phyloP scores from a whole-genome alignment of 306 rosid genomes.

The Boehmeria nivea region DNA sequence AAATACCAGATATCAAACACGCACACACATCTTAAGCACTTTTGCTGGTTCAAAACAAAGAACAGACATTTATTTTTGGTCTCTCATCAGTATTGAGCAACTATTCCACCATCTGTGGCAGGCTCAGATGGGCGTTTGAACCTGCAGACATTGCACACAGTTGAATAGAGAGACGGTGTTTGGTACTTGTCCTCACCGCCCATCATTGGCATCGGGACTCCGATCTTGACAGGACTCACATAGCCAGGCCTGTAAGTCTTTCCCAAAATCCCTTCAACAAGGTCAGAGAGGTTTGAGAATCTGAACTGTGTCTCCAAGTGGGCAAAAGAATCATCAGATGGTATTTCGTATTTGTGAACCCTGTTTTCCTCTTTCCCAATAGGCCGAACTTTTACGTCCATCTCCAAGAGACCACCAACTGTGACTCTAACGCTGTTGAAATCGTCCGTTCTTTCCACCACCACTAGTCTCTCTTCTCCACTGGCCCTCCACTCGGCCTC shows the following conservation, averaged over 20 bases:
- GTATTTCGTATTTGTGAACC: slow-evolving; percentile 67
- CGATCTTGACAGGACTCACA: slow-evolving; percentile 62
- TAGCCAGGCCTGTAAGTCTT: slow-evolving; percentile 65
- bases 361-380: slow-evolving; percentile 58
- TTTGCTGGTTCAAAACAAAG: neutral
- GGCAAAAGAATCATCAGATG: slow-evolving; percentile 55
- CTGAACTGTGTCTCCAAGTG: slow-evolving; percentile 71
- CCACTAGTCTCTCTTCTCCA: slow-evolving; percentile 44
- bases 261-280: slow-evolving; percentile 70
- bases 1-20: slow-evolving; percentile 19
- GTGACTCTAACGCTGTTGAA: slow-evolving; percentile 49
- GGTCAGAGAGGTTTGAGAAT: slow-evolving; percentile 38
- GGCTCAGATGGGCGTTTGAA: slow-evolving; percentile 43
- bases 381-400: slow-evolving; percentile 57
- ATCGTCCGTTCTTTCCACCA: slow-evolving; percentile 66
- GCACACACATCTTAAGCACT: no score
- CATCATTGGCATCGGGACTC: slow-evolving; percentile 76
- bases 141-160: slow-evolving; percentile 49
- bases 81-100: slow-evolving; percentile 39
- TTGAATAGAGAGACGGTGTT: slow-evolving; percentile 42
- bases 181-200: slow-evolving; percentile 68
- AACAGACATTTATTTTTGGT: no score
- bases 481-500: slow-evolving; percentile 56
- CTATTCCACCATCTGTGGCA: slow-evolving; percentile 21
- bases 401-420: slow-evolving; percentile 46